Evolutionary conservation across 2,329 filamentous ascomycete genomes (phyloP), one percentile per base, ranked within the genome.

Genomic region (Tolypocladium endophyticum): DNA sequence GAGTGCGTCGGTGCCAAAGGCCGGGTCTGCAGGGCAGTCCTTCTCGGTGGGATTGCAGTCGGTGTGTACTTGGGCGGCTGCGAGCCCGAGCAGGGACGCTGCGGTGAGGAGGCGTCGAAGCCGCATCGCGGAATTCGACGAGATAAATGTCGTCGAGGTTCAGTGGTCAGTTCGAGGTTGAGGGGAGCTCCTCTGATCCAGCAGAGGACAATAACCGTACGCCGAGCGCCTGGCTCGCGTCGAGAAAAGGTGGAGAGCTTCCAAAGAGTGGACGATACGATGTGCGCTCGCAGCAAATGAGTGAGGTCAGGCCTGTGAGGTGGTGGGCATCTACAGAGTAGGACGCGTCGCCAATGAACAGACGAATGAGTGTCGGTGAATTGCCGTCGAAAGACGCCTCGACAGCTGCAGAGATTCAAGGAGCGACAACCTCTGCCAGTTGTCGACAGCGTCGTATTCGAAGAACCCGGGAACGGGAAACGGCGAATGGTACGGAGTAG

Each of bases 1-100:
- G 55, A 76, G 77, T 72, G 86, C 79, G 38, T 79, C 71, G 58
- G 83, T 84, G 59, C 87, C 85, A 23, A 96, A 81, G 16, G 89
- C 92, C 2, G 85, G 79, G 71, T 94, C 82, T 47, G 85, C 72
- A 1, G 88, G 84, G 71, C 92, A 96, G 64, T 77, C 73, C 52
- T 81, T 74, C 64, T 91, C 81, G 68, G 87, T 79, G 6, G 93
- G 92, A 69, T 95, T 87, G 78, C 92, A 97, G 50, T 80, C 72
- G 9, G 89, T 91, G 59, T 75, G 85, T 38, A 92, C 91, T 73
- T 97, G 93, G 56, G 88, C 91, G 43, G 79, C 65, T 55, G 79
- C 77, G 52, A 81, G 72, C 59, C 81, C 68, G 12, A 78, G 59
- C 60, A 82, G 67, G 59, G 74, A 70, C 58, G 75, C 75, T 8